Percentiles rank a stretch among this genome's conserved stretches.
phyloP scores from a whole-genome alignment of 345 rosid species.

The Populus nigra region DNA sequence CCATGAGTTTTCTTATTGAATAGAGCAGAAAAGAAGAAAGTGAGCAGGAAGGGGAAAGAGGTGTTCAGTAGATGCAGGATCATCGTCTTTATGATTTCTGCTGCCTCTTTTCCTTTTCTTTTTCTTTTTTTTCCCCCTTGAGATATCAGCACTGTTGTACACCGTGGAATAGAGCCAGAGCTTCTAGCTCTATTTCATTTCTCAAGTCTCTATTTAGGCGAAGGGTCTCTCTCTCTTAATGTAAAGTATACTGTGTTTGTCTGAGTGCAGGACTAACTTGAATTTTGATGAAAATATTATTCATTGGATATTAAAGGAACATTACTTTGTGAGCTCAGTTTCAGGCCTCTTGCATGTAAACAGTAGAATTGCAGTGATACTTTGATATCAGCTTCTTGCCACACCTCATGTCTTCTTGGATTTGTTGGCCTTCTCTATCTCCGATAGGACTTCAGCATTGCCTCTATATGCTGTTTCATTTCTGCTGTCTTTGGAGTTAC shows the following conservation, averaged over 20 bases:
- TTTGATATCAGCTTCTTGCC: background rate
- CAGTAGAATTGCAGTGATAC: background rate
- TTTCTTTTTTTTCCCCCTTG: background rate
- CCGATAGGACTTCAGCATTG: background rate
- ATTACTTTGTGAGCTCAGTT: background rate
- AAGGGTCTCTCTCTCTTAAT: background rate
- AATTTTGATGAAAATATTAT: background rate
- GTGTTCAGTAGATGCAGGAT: background rate
- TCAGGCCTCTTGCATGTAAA: background rate
- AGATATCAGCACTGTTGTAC: slow-evolving; percentile 4
- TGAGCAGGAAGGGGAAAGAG: background rate
- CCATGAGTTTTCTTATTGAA: slow-evolving; percentile 80
- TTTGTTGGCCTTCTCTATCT: background rate
- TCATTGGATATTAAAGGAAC: background rate
- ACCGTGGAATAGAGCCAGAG: background rate
- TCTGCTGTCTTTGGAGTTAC: background rate
- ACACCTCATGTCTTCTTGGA: background rate
- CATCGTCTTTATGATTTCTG: background rate
- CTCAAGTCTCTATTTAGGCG: background rate
- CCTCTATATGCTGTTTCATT: background rate
- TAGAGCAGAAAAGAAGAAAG: slow-evolving; percentile 1
- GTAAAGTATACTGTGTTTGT: background rate
- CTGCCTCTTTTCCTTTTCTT: background rate
- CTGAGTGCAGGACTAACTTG: background rate
- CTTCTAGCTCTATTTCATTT: background rate